These are phyloP conservation scores for Silene noctiflora DNA, from an alignment of 179 eudicot species.

Conservation along the genomic window DNA sequence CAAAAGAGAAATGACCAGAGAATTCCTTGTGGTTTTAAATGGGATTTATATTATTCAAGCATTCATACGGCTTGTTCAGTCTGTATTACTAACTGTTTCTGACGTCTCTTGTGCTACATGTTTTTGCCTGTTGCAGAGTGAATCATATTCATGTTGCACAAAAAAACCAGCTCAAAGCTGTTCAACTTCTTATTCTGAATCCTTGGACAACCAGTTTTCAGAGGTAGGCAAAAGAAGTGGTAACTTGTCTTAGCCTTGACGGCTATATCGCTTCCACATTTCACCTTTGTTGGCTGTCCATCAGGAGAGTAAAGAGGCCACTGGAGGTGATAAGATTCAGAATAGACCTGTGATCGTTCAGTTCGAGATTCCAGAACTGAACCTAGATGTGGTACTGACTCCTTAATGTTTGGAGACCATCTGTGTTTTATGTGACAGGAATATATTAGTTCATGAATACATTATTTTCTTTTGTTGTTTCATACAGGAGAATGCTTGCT, in stretches of 20 bases:
- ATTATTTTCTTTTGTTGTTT: conserved; percentile 12
- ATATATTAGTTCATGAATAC: neutral
- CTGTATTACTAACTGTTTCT: neutral
- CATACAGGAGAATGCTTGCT: conserved; percentile 41
- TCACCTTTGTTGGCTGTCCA: conserved; percentile 8
- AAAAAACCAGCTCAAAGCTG: conserved; percentile 13
- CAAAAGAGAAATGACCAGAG: neutral
- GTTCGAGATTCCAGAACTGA: conserved; percentile 68
- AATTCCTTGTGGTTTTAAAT: neutral
- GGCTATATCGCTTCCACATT: conserved; percentile 13
- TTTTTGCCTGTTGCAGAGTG: conserved; percentile 24
- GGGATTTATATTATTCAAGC: neutral
- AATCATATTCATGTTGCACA: conserved; percentile 10
- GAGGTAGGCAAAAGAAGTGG: conserved; percentile 20
- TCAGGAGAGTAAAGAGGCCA: conserved; percentile 42
- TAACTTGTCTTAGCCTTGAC: conserved; percentile 2
- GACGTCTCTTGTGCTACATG: neutral
- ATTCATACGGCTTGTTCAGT: neutral
- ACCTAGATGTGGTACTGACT: conserved; percentile 37
- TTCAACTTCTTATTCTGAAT: conserved; percentile 14
- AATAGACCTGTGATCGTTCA: conserved; percentile 28
- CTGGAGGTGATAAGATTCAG: conserved; percentile 24
- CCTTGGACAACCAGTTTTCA: conserved; percentile 16
- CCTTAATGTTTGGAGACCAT: conserved; percentile 1
- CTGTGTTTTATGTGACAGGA: neutral